Percentiles rank a stretch among this genome's conserved stretches.
These are phyloP conservation scores for Daphne laureola DNA, from an alignment of 441 rosid genomes.

Conservation along the genomic window DNA sequence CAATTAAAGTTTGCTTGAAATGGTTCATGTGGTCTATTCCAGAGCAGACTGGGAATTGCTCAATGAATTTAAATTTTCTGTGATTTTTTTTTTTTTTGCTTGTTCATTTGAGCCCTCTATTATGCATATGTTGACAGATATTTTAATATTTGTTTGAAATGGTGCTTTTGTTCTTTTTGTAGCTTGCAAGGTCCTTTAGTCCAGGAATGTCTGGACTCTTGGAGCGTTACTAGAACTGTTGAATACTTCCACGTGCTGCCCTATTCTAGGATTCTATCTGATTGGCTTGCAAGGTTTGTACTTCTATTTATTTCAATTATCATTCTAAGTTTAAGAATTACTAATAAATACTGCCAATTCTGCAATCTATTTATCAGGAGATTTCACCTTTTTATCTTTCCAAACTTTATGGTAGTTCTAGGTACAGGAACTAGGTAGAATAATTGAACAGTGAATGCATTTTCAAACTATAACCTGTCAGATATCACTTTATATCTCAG, in stretches of 20 bases:
- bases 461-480: too few relatives aligned
- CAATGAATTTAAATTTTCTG: not conserved
- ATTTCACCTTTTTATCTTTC: not conserved
- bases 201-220: constrained; percentile 24
- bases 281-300: constrained; percentile 56
- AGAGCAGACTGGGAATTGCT: too few relatives aligned
- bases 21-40: too few relatives aligned
- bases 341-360: not conserved
- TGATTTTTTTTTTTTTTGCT: not conserved
- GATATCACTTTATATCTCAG: too few relatives aligned
- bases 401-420: not conserved
- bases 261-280: constrained; percentile 40
- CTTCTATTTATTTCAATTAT: too few relatives aligned
- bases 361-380: not conserved
- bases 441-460: not conserved
- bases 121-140: not conserved
- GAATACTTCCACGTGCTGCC: constrained; percentile 81
- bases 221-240: constrained; percentile 42
- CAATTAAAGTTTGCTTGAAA: not conserved
- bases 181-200: constrained; percentile 79
- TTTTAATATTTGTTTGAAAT: constrained; percentile 18
- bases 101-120: not conserved
- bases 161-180: constrained; percentile 13
- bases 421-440: not conserved
- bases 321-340: too few relatives aligned